These are phyloP conservation scores for Mycosphaerella arachidis DNA, from an alignment of 2,329 filamentous ascomycete species.

Conservation along the genomic window DNA sequence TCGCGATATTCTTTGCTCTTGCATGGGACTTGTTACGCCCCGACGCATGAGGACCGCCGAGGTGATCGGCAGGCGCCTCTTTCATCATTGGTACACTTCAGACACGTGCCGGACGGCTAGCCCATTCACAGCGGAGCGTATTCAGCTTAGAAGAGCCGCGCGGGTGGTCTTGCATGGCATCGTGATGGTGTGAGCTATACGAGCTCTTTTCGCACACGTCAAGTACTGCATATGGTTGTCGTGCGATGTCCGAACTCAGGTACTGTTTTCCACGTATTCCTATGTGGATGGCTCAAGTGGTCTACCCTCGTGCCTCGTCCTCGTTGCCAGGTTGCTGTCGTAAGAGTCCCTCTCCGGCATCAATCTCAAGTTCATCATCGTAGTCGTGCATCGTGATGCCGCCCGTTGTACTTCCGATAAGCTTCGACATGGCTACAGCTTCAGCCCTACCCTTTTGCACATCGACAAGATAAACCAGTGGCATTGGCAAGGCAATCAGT, in stretches of 20 bases:
- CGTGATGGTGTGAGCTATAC: background rate
- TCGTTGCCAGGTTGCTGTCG: background rate
- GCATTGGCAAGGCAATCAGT: conserved; percentile 71
- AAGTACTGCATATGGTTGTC: background rate
- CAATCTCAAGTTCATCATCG: conserved; percentile 4
- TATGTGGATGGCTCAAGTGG: background rate
- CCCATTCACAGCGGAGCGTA: background rate
- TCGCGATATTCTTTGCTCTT: background rate
- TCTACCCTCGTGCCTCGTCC: background rate
- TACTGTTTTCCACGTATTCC: background rate
- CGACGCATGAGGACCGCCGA: background rate
- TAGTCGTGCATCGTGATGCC: conserved; percentile 18
- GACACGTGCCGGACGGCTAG: background rate
- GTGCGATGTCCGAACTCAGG: background rate
- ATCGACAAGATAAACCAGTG: conserved; percentile 74
- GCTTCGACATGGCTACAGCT: conserved; percentile 21
- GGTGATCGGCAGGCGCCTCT: background rate
- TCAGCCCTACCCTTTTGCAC: conserved; percentile 54
- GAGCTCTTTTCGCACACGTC: background rate
- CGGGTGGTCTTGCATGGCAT: background rate
- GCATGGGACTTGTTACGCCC: background rate
- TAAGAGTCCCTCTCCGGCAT: conserved; percentile 8
- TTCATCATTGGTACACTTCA: background rate
- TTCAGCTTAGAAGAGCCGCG: background rate
- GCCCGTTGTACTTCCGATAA: conserved; percentile 3